Evolutionary conservation across 2,329 filamentous ascomycete species (phyloP), one percentile per base, ranked within the genome.

Genomic region (Paramyrothecium sp.): DNA sequence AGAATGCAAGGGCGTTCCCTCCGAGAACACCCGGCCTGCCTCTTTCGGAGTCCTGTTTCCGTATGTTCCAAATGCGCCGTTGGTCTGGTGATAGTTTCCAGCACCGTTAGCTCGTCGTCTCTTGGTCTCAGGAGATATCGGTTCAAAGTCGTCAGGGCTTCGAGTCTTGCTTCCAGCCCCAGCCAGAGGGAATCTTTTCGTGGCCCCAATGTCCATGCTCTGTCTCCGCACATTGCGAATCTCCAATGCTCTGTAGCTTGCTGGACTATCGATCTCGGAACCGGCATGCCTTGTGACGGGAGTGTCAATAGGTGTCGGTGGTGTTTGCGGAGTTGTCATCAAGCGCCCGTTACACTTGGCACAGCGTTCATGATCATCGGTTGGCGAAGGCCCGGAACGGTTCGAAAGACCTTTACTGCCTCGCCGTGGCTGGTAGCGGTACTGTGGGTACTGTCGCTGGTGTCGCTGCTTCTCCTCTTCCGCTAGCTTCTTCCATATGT

Each of bases 381-480:
- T 75, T 2, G 72, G 66, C 2, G 73, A 69, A 17, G 71, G 69
- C 17, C 65, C 65, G 23, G 71, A 59, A 60, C 72, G 67, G 55
- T 59, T 65, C 57, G 69, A 64, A 57, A 72, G 68, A 3, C 60
- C 60, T 56, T 71, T 71, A 57, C 66, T 66, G 62, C 83, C 85
- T 38, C 90, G 85, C 20, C 91, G 88, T 38, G 95, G 95, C 71
- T 97, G 92, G 71, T 98, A 99, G 61, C 92, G 88, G 75, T 99
- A 99, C 63, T 91, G 89, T 2, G 95, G 95, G 71, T 97, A 97
- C 75, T 93, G 90, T 61, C 88, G 87, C 68, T 92, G 89, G 73
- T 99, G 95, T 19, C 90, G 89, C 60, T 87, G 80, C 78, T 98
- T 98, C 73, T 98, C 95, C 75, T 97, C 90, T 76, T 96, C 92